phyloP scores from a whole-genome alignment of 768 basidiomycete genomes.

The Tylopilus rubrobrunneus region DNA sequence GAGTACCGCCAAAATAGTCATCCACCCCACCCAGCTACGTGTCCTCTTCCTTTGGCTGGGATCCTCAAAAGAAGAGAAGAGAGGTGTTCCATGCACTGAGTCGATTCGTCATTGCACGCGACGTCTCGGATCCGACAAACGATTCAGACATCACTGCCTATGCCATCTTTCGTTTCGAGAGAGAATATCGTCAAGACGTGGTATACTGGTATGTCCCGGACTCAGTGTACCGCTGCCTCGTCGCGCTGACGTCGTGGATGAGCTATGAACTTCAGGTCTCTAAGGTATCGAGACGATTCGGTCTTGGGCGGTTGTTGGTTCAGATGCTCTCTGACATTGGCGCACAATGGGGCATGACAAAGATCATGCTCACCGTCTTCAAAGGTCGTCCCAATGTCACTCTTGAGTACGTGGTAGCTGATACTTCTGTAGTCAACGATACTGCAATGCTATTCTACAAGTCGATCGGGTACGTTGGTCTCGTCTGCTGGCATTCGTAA shows the following conservation, averaged over 20 bases:
- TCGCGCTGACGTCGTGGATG: not conserved
- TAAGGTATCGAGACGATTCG: constrained; percentile 39
- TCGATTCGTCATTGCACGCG: constrained; percentile 52
- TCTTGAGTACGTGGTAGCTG: not conserved
- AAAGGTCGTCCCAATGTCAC: constrained; percentile 45
- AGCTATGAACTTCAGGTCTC: constrained; percentile 81
- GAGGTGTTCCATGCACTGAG: constrained; percentile 61
- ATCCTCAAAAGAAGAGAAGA: constrained; percentile 47
- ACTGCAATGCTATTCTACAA: constrained; percentile 51
- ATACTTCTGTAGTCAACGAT: constrained; percentile 38
- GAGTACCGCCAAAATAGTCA: not conserved
- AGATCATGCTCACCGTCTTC: constrained; percentile 72
- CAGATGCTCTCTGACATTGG: constrained; percentile 49
- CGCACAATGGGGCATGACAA: constrained; percentile 53
- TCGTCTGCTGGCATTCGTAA: not conserved
- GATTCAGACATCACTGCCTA: constrained; percentile 36
- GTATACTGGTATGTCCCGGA: constrained; percentile 62
- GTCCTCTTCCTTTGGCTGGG: constrained; percentile 63
- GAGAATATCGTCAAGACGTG: constrained; percentile 54
- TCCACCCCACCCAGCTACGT: constrained; percentile 41
- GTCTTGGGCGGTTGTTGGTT: constrained; percentile 58
- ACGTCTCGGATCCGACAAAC: constrained; percentile 9
- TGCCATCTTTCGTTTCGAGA: constrained; percentile 71
- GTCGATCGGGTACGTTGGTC: constrained; percentile 44
- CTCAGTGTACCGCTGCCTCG: not conserved